phyloP scores from a whole-genome alignment of 768 basidiomycete genomes.

The Lyophyllum decastes region DNA sequence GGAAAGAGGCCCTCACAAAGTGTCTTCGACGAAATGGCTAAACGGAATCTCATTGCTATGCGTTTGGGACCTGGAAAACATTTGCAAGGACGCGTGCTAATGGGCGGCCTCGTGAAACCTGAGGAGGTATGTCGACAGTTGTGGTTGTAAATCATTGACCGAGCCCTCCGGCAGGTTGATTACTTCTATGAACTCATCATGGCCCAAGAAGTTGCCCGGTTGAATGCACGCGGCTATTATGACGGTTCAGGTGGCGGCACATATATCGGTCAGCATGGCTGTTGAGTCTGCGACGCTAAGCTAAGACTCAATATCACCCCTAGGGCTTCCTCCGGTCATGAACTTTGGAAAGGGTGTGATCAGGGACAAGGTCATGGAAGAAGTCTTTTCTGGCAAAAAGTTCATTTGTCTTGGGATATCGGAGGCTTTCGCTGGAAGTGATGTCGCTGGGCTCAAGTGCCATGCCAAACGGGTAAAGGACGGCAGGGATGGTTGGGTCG shows the following conservation, averaged over 20 bases:
- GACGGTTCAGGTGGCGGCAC: conserved; percentile 67
- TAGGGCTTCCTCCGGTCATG: conserved; percentile 74
- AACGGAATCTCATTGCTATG: conserved; percentile 57
- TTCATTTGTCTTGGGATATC: conserved; percentile 79
- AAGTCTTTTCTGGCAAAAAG: conserved; percentile 62
- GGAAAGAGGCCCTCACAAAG: conserved; percentile 75
- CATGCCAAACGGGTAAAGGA: conserved; percentile 67
- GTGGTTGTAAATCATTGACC: background rate
- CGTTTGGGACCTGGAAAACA: conserved; percentile 86
- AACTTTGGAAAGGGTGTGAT: conserved; percentile 75
- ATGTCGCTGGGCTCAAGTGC: conserved; percentile 72
- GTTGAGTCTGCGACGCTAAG: background rate
- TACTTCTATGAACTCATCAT: conserved; percentile 84
- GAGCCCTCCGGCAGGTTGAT: conserved; percentile 50
- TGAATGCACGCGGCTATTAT: conserved; percentile 74
- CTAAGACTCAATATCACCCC: background rate
- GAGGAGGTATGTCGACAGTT: conserved; percentile 56
- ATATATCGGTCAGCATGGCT: conserved; percentile 25
- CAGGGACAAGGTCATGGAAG: conserved; percentile 59
- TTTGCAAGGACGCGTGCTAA: conserved; percentile 69
- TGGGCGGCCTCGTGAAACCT: conserved; percentile 74
- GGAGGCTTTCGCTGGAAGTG: conserved; percentile 83
- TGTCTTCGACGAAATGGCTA: conserved; percentile 72
- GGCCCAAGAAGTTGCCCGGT: conserved; percentile 67
- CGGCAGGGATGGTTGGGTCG: conserved; percentile 61